Base-by-base conservation (phyloP, 495 filamentous ascomycete genomes). In the Cudoniella acicularis region DNA sequence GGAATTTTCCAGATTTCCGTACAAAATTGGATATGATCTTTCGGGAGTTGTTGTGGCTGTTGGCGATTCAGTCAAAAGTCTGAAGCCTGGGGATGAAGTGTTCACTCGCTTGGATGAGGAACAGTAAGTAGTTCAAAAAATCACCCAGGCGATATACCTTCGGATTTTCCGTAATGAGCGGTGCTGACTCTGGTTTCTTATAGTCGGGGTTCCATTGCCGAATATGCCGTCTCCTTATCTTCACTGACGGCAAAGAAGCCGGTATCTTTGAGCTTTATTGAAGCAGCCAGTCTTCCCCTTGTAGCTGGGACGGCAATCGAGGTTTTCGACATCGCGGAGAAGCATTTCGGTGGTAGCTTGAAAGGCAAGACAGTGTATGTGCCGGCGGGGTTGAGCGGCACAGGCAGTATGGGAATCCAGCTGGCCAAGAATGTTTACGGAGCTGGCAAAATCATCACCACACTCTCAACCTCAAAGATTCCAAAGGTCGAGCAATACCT, bases 361-460 rank as follows among this genome's bases (percentile, higher is more conserved):
- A 68, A 73, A 23, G 81, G 79, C 6, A 85, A 84, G 70, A 83
- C 79, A 13, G 79, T 82, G 2, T 79, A 79, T 59, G 69, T 84
- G 8, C 72, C 81, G 10, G 80, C 67, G 18, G 80, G 75, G 3
- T 73, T 85, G 51, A 77, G 80, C 56, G 77, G 74, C 2, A 80
- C 73, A 0, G 81, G 82, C 4, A 64, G 70, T 25, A 69, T 79
- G 59, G 78, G 67, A 6, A 69, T 77, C 10, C 79, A 83, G 64
- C 53, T 83, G n/a, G 75, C 80, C 9, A 83, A 79, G 68, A 77
- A 81, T 46, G 72, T 79, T 13, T 78, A 81, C 62, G 67, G 73
- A 10, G 82, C 76, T 1, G 71, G 67, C 1, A 77, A 70, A 26
- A 70, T 84, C 16, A 74, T 84, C 45, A 73, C 81, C 0, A 81